phyloP scores from a whole-genome alignment of 2,329 filamentous ascomycete species.

The Teratosphaeria nubilosa region DNA sequence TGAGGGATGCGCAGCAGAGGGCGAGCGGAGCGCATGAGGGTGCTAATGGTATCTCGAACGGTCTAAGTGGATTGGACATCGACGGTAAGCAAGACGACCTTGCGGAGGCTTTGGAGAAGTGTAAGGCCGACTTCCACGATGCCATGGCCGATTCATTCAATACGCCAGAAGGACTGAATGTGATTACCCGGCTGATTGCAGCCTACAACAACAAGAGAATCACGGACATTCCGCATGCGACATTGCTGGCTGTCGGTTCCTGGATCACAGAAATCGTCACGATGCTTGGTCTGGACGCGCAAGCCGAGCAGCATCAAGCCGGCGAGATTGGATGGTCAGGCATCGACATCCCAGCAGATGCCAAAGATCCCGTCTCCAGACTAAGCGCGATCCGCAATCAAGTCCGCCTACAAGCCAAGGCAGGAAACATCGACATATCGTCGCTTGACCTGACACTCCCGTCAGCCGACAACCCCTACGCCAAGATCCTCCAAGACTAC shows the following conservation, averaged over 20 bases:
- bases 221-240: slow-evolving; percentile 34
- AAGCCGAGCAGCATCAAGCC: slow-evolving; percentile 22
- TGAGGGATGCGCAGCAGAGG: slow-evolving; percentile 36
- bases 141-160: slow-evolving; percentile 80
- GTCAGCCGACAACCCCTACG: slow-evolving; percentile 32
- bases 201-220: slow-evolving; percentile 54
- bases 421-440: slow-evolving; percentile 30
- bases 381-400: slow-evolving; percentile 48
- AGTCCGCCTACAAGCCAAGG: slow-evolving; percentile 46
- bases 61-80: slow-evolving; percentile 1
- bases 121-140: slow-evolving; percentile 48
- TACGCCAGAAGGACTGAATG: slow-evolving; percentile 66
- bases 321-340: slow-evolving; percentile 53
- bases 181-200: slow-evolving; percentile 68
- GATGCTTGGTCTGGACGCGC: slow-evolving; percentile 69
- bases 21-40: slow-evolving; percentile 1
- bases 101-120: slow-evolving; percentile 39
- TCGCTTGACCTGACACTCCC: slow-evolving; percentile 13
- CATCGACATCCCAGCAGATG: slow-evolving; percentile 49
- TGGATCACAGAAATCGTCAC: slow-evolving; percentile 79
- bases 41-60: slow-evolving; percentile 7
- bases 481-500: slow-evolving; percentile 39
- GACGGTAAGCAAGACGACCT: slow-evolving; percentile 14
- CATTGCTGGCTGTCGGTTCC: slow-evolving; percentile 49
- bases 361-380: slow-evolving; percentile 52